A percentile compares a stretch with the other conserved stretches of the same genome.
Evolutionary conservation across 2,329 filamentous ascomycete genomes (phyloP).

Genomic region (Aphanocladium album): DNA sequence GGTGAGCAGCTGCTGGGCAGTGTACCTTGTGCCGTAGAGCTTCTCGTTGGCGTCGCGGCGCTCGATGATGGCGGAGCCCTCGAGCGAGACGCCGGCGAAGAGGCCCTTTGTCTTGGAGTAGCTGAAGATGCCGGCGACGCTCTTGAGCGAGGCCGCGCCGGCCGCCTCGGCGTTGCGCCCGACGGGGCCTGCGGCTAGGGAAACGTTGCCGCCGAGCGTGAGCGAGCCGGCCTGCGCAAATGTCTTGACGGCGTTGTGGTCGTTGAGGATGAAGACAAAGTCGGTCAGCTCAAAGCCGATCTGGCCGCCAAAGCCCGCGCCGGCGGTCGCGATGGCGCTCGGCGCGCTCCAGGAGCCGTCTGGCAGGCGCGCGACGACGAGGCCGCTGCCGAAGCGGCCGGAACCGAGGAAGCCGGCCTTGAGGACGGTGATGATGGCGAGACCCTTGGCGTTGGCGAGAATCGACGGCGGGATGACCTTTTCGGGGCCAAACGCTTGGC

Average conservation of each 20-base stretch:
- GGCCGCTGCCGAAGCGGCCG: slow-evolving; percentile 73
- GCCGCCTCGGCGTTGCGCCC: slow-evolving; percentile 95
- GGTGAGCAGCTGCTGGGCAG: slow-evolving; percentile 74
- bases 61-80: slow-evolving; percentile 90
- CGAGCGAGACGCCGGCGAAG: slow-evolving; percentile 91
- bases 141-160: slow-evolving; percentile 83
- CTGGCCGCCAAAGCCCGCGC: slow-evolving; percentile 78
- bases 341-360: slow-evolving; percentile 79
- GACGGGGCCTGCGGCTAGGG: slow-evolving; percentile 87
- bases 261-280: slow-evolving; percentile 98
- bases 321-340: slow-evolving; percentile 73
- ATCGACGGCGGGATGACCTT: slow-evolving; percentile 93
- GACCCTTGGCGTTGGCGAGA: slow-evolving; percentile 86
- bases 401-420: slow-evolving; percentile 84
- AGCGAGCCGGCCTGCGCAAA: slow-evolving; percentile 90
- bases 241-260: slow-evolving; percentile 79
- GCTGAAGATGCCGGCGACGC: slow-evolving; percentile 87
- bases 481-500: slow-evolving; percentile 89
- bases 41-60: slow-evolving; percentile 96
- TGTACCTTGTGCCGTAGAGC: slow-evolving; percentile 79
- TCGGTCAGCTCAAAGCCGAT: slow-evolving; percentile 85
- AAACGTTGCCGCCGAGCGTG: slow-evolving; percentile 93
- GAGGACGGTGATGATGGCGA: slow-evolving; percentile 80
- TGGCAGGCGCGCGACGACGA: slow-evolving; percentile 73
- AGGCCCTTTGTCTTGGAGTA: slow-evolving; percentile 98